These are phyloP conservation scores for Penicillium glabrum DNA, from an alignment of 2,329 filamentous ascomycete genomes.

Conservation along the genomic window DNA sequence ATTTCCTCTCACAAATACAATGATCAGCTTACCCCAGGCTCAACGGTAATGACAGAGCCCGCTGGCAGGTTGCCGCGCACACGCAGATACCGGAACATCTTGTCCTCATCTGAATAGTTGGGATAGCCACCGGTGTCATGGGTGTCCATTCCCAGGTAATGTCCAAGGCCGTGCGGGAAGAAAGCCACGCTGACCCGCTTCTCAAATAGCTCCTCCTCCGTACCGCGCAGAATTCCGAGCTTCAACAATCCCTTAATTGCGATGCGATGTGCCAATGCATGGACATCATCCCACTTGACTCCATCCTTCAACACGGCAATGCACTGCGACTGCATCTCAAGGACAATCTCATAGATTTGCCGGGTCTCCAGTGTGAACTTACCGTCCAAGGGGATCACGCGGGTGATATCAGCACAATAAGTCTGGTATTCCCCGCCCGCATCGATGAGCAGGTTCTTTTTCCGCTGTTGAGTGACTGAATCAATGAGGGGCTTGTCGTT, in stretches of 20 bases:
- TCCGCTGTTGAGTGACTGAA: conserved; percentile 35
- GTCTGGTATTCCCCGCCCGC: conserved; percentile 81
- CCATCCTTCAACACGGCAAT: conserved; percentile 69
- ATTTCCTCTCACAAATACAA: not conserved
- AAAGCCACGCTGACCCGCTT: conserved; percentile 83
- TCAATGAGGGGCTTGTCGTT: conserved; percentile 73
- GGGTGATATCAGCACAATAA: conserved; percentile 88
- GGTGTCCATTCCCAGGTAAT: conserved; percentile 90
- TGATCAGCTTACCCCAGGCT: conserved; percentile 70
- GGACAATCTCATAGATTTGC: conserved; percentile 74
- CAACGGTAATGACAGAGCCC: conserved; percentile 86
- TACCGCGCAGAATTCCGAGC: conserved; percentile 67
- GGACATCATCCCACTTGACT: conserved; percentile 68
- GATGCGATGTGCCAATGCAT: conserved; percentile 70
- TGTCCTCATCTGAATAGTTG: conserved; percentile 75
- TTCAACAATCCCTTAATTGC: conserved; percentile 69
- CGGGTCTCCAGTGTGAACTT: conserved; percentile 67
- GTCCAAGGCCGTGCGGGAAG: conserved; percentile 86
- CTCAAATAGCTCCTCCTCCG: conserved; percentile 70
- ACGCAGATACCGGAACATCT: conserved; percentile 83
- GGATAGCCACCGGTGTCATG: conserved; percentile 81
- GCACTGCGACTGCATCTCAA: conserved; percentile 76
- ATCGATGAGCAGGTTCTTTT: conserved; percentile 78
- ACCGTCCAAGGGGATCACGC: conserved; percentile 77
- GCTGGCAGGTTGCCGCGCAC: conserved; percentile 73